Base-by-base conservation (phyloP, 2,329 filamentous ascomycete species). In the Lojkania enalia region DNA sequence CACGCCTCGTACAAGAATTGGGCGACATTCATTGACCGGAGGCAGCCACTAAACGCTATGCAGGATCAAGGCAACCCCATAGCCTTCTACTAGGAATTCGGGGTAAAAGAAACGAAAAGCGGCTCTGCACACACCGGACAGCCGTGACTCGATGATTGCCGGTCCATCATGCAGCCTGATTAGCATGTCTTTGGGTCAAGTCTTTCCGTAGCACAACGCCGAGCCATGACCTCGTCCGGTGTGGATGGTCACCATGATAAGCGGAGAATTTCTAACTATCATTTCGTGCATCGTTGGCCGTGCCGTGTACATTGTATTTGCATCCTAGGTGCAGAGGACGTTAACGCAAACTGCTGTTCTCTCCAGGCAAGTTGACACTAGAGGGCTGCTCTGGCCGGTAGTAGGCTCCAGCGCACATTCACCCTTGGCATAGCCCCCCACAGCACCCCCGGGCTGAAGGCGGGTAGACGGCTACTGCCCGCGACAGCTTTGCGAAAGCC, bases 1-100 rank as follows among this genome's bases (percentile, higher is more conserved):
- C 36, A 47, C 42, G 49, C 52, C 52, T 27, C 35, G 42, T n/a
- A 41, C 39, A 36, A 35, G 19, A 32, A 36, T 41, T 51, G 36
- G 49, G 16, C 38, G n/a, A 20, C 11, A 43, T 19, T 3, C 41
- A 9, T 20, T 49, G 20, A 55, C 52, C 52, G 52, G 52, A 14
- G 6, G 20, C 12, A 51, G 42, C 49, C 46, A 40, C 23, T 16
- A 39, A 23, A 20, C 40, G 20, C 23, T 20, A 15, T 21, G 36
- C 40, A 39, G 30, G 18, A 39, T 33, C 20, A 29, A 53, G 50
- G 52, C 52, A 53, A 52, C 44, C 25, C 25, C 16, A 31, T 16
- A 20, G 39, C 32, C 20, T 38, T 16, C 33, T 35, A 45, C 33
- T 33, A 18, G 5, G 39, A 42, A 20, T 33, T 23, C 16, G 30